Conservation (phyloP, 2,329 filamentous ascomycete species). For the Diaporthe vaccinii region DNA sequence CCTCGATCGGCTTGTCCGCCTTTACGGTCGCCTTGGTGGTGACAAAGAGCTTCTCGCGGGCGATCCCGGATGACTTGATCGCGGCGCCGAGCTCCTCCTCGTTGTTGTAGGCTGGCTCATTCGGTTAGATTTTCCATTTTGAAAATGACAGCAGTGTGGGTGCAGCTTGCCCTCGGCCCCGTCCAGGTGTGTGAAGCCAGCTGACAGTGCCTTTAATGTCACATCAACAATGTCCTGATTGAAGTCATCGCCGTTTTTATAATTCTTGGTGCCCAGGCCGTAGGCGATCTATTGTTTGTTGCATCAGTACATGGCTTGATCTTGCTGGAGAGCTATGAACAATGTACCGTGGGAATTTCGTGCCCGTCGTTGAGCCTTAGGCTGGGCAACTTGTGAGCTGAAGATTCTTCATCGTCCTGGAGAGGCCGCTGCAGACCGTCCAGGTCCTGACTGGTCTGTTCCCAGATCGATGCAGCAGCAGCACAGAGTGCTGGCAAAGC, state of each 20-base stretch:
- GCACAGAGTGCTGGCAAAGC: slow-evolving; percentile 23
- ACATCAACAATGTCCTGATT: slow-evolving; percentile 36
- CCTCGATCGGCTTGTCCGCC: slow-evolving; percentile 51
- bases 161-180: slow-evolving; percentile 33
- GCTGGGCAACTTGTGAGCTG: slow-evolving; percentile 32
- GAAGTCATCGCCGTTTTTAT: slow-evolving; percentile 33
- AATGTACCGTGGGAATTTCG: slow-evolving; percentile 32
- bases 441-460: slow-evolving; percentile 2
- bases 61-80: slow-evolving; percentile 24
- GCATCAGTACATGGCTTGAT: not conserved
- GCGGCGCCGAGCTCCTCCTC: slow-evolving; percentile 39
- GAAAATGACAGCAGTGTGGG: not conserved
- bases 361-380: slow-evolving; percentile 36
- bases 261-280: slow-evolving; percentile 36
- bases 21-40: slow-evolving; percentile 37
- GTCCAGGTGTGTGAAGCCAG: slow-evolving; percentile 40
- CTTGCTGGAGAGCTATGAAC: not conserved
- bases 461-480: slow-evolving; percentile 19
- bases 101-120: slow-evolving; percentile 34
- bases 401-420: not conserved
- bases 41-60: slow-evolving; percentile 39
- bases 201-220: slow-evolving; percentile 32
- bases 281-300: slow-evolving; percentile 30
- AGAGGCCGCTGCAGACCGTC: slow-evolving; percentile 32
- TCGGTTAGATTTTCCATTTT: not conserved